Base-by-base conservation (phyloP, 2,329 filamentous ascomycete species). In the Claviceps fusiformis region DNA sequence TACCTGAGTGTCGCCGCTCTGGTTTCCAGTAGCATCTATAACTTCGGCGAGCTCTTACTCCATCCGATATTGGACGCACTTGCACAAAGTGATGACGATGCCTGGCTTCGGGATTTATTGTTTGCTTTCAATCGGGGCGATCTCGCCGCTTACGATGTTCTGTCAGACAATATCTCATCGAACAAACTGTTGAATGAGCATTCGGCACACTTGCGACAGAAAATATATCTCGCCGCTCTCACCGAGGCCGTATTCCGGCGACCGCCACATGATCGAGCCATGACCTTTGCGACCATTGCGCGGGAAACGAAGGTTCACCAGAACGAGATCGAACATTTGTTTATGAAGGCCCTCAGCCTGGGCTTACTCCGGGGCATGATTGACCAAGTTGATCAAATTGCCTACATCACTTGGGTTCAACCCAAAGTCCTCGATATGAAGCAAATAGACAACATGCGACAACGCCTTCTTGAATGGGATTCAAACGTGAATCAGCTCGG, bases 301-400 rank as follows among this genome's bases (percentile, higher is more conserved):
- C 79, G 86, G 62, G 92, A 97, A 75, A 98, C 93, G 3, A 95
- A 95, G 72, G 91, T 98, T 53, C 81, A 83, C 62, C 82, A 84
- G 3, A 83, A 93, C 64, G 89, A 97, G 74, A 97, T 98, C 62
- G 93, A 98, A 77, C 92, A 97, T 70, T 75, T 98, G 60, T 87
- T 98, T 65, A 98, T 98, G 93, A 97, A 96, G 78, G 93, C 93
- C n/a, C 73, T 98, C 64, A 96, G 91, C 66, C 73, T 98, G 62
- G 93, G 93, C 0, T 76, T 98, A 62, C 75, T 98, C 62, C 82
- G 86, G 62, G 93, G 93, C 49, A 93, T 87, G 55, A 97, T 98
- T 64, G 93, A 98, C 70, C 92, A 98, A 74, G 93, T 98, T 37
- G 89, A 89, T 50, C 86, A 91, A 71, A 83, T 97, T 62, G 93